Evolutionary conservation across 75 land plant genomes (phyloP).

Genomic region (Adiantum capillusveneris): DNA sequence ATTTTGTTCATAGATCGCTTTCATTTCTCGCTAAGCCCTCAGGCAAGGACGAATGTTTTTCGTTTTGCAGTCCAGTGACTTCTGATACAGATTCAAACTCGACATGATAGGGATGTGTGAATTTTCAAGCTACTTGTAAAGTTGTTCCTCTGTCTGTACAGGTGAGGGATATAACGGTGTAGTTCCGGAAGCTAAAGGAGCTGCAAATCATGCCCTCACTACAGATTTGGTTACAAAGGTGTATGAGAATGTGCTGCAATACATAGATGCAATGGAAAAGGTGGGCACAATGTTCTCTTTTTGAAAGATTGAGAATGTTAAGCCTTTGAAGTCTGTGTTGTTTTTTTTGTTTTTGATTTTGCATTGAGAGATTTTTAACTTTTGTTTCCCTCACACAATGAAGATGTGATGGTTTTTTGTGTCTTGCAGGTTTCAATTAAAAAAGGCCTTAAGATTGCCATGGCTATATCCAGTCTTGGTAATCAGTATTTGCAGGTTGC

Average conservation of each 20-base stretch:
- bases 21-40: constrained; percentile 81
- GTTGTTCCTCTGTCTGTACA: no score
- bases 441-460: constrained; percentile 77
- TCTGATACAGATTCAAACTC: no score
- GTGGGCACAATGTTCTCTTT: constrained; percentile 27
- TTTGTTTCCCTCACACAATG: no score
- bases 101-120: no score
- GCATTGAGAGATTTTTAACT: no score
- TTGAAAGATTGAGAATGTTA: no score
- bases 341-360: no score
- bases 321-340: no score
- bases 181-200: constrained; percentile 69
- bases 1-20: constrained; percentile 77
- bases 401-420: no score
- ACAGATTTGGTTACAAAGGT: constrained; percentile 41
- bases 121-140: no score
- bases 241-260: constrained; percentile 52
- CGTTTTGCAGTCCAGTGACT: no score
- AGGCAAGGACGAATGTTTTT: constrained; percentile 43
- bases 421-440: constrained; percentile 74
- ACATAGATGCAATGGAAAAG: constrained; percentile 93
- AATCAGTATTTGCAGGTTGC: constrained; percentile 80
- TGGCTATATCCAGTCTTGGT: constrained; percentile 81
- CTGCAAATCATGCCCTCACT: constrained; percentile 58
- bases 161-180: constrained; percentile 78